These are phyloP conservation scores for Pyricularia sp. DNA, from an alignment of 2,329 filamentous ascomycete genomes.

Conservation along the genomic window DNA sequence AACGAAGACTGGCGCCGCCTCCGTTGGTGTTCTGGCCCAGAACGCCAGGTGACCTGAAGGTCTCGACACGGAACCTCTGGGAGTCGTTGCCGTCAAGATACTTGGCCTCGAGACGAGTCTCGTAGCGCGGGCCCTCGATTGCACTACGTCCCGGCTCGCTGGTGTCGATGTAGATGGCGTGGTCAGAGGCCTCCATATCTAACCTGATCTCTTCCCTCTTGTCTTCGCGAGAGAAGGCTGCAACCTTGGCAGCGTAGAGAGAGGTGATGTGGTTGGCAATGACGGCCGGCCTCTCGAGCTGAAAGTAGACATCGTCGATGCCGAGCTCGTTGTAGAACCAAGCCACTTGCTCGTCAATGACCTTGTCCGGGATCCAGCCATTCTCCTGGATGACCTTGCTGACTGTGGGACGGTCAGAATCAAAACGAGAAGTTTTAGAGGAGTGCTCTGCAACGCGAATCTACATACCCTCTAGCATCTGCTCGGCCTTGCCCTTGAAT, in stretches of 20 bases:
- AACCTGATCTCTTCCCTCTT: constrained; percentile 90
- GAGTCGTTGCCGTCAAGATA: constrained; percentile 75
- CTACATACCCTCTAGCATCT: constrained; percentile 68
- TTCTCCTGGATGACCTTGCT: constrained; percentile 70
- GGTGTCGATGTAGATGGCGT: constrained; percentile 98
- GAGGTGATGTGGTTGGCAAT: constrained; percentile 94
- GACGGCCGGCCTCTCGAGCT: constrained; percentile 75
- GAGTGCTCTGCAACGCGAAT: background rate
- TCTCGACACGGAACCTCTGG: constrained; percentile 87
- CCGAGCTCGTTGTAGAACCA: constrained; percentile 97
- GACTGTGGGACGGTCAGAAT: constrained; percentile 39
- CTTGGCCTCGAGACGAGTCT: constrained; percentile 88
- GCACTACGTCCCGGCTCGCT: constrained; percentile 78
- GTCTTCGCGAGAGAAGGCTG: constrained; percentile 85
- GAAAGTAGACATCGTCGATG: constrained; percentile 98
- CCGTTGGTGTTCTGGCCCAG: constrained; percentile 56
- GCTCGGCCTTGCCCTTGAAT: constrained; percentile 84
- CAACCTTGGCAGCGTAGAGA: constrained; percentile 93
- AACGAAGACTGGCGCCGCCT: constrained; percentile 70
- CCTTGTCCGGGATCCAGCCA: constrained; percentile 76
- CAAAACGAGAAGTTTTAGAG: background rate
- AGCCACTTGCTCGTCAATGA: constrained; percentile 75
- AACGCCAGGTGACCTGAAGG: constrained; percentile 82
- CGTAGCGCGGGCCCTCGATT: constrained; percentile 76
- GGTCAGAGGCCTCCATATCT: constrained; percentile 89